Base-by-base conservation (phyloP, 192 early-diverging fungal genomes). In the Umbelopsis vinacea region DNA sequence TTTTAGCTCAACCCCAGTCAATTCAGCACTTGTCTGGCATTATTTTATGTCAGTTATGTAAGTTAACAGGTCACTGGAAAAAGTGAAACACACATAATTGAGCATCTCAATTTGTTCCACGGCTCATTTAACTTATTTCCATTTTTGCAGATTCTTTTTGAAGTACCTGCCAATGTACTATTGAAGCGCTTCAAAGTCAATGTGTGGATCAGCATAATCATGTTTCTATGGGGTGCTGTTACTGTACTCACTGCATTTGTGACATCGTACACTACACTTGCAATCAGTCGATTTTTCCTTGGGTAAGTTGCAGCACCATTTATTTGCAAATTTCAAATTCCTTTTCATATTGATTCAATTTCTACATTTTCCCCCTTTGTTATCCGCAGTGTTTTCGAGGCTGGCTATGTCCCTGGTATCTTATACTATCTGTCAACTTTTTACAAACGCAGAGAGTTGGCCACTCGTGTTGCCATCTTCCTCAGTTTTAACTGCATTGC, bases 161-260 rank as follows among this genome's bases (percentile, higher is more conserved):
- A 95, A 76, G 81, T 95, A 9, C 94, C 93, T 6, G 89, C 89
- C 50, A 95, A 93, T 83, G 81, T 91, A 60, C 76, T 93, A 17
- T 74, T 94, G 60, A 91, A 90, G 21, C 84, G 81, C 6, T 74
- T 89, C 46, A 83, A 82, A n/a, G 84, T 93, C 14, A 35, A 84
- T 2, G 63, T 81, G 2, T 91, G 92, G 85, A 79, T 91, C 24
- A 86, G 85, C 22, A 70, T 86, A 0, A 85, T 90, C 11, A 89
- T 89, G 88, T 23, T 90, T n/a, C 54, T 87, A 48, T 92, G 89
- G 90, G 94, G 94, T 11, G 79, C 88, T 57, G 81, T 87, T 70
- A 88, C 90, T 47, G 80, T 89, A 6, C 81, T 74, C 2, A 84
- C 91, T 76, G 92, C 90, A 0, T 89, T 87, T 52, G 85, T 80